Evolutionary conservation across 83 land plant genomes (phyloP), one percentile per base, ranked within the genome.

Genomic region (Isoetes engelmannii): DNA sequence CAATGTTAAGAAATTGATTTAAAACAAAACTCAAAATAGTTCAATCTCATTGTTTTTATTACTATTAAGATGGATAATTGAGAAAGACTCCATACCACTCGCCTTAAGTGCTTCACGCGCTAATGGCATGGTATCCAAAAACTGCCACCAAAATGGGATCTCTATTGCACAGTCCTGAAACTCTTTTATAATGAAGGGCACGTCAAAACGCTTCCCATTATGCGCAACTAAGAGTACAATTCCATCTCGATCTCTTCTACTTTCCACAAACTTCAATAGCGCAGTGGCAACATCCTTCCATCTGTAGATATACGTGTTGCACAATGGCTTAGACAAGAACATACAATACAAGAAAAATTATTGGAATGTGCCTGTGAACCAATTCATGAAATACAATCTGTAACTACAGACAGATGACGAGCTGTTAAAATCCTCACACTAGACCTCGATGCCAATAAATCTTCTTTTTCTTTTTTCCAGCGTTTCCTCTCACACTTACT

Each of bases 61-160:
- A 17, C 21, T 0, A 42, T 5, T 37, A 67, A 4, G 18, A 10
- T 67, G 69, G 45, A 10, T 72, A 42, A 55, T 10, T 57, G 4
- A 4, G 10, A 53, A 2, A 60, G 21, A 51, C 55, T 12, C 55
- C 78, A 56, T 65, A 83, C 86, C 88, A 62, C 57, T 76, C 21
- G 69, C 46, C 49, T 80, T 85, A 77, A 79, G 79, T 67, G 77
- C 54, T 69, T 81, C 70, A 12, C 86, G 81, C 5, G 92, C 92
- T 43, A 93, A 71, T 48, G 83, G 74, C 57, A 86, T 67, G 4
- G 96, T 83, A 65, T 93, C 96, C 54, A 87, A n/a, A 65, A 93
- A 90, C 9, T 79, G 72, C 98, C 98, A 93, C 70, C 88, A 71
- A 19, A 65, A 7, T n/a, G 96, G 96, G 60, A 93, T 70, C 18